Conservation (phyloP, 805 yeast genomes). For the Saccharomycopsis fibuligera region DNA sequence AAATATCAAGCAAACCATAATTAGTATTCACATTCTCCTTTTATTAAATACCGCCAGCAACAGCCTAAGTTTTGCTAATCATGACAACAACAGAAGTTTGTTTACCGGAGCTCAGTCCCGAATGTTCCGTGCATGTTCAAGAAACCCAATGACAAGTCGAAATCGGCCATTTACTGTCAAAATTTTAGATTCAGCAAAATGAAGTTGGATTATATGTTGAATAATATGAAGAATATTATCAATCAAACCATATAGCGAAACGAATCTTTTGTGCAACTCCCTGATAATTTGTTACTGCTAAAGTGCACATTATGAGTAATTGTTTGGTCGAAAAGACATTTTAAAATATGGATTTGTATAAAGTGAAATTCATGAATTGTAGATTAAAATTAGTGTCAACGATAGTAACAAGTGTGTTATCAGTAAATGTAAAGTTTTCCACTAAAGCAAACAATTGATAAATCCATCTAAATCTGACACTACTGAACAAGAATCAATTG, state of each 20-base stretch:
- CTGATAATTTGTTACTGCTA: constrained; percentile 45
- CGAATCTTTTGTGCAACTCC: constrained; percentile 64
- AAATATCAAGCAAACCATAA: constrained; percentile 54
- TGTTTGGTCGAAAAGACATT: constrained; percentile 58
- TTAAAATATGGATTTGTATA: no score
- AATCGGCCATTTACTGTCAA: constrained; percentile 29
- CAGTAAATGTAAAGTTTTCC: no score
- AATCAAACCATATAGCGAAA: constrained; percentile 50
- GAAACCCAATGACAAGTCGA: constrained; percentile 28
- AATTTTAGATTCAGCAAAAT: constrained; percentile 35
- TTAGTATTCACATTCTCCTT: constrained; percentile 57
- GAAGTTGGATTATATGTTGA: constrained; percentile 43
- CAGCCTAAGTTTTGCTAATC: constrained; percentile 23
- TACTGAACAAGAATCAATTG: constrained; percentile 18
- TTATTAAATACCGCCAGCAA: constrained; percentile 22
- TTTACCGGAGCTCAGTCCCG: constrained; percentile 42
- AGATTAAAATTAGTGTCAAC: constrained; percentile 38
- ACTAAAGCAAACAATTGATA: no score
- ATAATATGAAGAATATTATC: constrained; percentile 34
- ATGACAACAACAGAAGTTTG: constrained; percentile 28
- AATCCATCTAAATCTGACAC: no score
- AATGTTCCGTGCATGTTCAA: constrained; percentile 38
- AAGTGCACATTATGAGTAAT: constrained; percentile 54
- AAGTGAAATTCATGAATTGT: constrained; percentile 42
- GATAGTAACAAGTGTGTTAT: no score